Evolutionary conservation across 1,139 yeast genomes (phyloP).

Genomic region (Yamadazyma epiphylla): DNA sequence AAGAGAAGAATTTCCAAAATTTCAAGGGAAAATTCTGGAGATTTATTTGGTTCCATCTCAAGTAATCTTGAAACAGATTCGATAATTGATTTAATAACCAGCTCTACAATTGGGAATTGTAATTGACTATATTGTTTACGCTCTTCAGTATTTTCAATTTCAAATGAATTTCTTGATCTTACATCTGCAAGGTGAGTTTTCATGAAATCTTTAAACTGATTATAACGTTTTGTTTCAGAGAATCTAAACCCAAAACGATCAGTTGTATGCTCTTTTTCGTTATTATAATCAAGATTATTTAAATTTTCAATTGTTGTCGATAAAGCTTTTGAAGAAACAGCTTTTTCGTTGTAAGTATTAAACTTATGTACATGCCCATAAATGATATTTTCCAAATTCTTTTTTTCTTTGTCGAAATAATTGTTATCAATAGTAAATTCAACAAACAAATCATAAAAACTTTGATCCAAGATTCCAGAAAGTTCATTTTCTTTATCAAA

Average conservation of each 20-base stretch:
- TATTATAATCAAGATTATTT: slow-evolving; percentile 24
- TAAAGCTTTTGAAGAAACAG: slow-evolving; percentile 45
- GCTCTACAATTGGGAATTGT: slow-evolving; percentile 52
- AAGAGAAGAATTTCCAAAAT: slow-evolving; percentile 63
- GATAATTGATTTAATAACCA: slow-evolving; percentile 64
- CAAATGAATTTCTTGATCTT: slow-evolving; percentile 20
- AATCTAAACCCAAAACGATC: slow-evolving; percentile 33
- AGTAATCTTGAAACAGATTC: slow-evolving; percentile 78
- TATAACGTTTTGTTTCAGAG: slow-evolving; percentile 38
- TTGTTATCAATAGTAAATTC: slow-evolving; percentile 65
- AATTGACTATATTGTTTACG: slow-evolving; percentile 27
- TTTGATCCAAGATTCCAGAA: slow-evolving; percentile 62
- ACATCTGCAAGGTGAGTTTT: slow-evolving; percentile 30
- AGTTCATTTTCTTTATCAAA: slow-evolving; percentile 44
- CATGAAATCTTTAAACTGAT: slow-evolving; percentile 39
- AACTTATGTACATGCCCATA: slow-evolving; percentile 47
- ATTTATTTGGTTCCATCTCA: slow-evolving; percentile 64
- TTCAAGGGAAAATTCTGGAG: slow-evolving; percentile 63
- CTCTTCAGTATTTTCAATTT: slow-evolving; percentile 19
- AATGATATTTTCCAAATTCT: slow-evolving; percentile 62
- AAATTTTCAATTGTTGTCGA: slow-evolving; percentile 38
- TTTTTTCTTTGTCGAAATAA: slow-evolving; percentile 73
- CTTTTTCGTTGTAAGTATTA: slow-evolving; percentile 49
- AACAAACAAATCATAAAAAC: slow-evolving; percentile 66
- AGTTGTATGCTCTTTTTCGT: slow-evolving; percentile 12